phyloP scores from a whole-genome alignment of 2,329 filamentous ascomycete genomes.

The Pyrenophora tritici-repentis region DNA sequence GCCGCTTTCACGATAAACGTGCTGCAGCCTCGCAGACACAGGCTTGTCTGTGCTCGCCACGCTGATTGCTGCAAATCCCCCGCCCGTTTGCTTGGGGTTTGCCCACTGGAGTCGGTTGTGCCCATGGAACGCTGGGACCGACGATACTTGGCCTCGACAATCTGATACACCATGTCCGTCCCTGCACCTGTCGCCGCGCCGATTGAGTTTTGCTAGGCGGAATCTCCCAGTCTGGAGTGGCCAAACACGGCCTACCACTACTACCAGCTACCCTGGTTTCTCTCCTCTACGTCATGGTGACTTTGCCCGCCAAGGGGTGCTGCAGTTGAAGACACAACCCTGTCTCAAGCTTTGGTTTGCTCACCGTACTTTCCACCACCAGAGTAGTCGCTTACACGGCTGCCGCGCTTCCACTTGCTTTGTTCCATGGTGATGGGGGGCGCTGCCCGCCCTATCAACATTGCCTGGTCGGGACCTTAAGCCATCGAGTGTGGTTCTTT shows the following conservation, averaged over 20 bases:
- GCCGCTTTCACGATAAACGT: slow-evolving; percentile 15
- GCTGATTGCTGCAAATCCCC: slow-evolving; percentile 10
- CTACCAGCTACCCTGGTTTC: slow-evolving; percentile 12
- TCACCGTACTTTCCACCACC: slow-evolving; percentile 25
- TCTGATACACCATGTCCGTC: not conserved
- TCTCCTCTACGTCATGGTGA: slow-evolving; percentile 21
- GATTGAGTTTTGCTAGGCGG: slow-evolving; percentile 11
- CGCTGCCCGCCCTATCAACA: not conserved
- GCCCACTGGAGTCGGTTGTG: not conserved
- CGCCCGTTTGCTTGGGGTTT: slow-evolving; percentile 15
- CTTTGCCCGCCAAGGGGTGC: slow-evolving; percentile 15
- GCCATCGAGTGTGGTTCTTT: slow-evolving; percentile 4
- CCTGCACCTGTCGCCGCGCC: slow-evolving; percentile 8
- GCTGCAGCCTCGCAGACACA: slow-evolving; percentile 20
- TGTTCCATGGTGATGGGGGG: slow-evolving; percentile 1
- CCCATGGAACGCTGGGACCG: not conserved
- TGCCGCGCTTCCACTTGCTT: slow-evolving; percentile 9
- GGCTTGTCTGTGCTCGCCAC: not conserved
- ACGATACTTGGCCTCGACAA: not conserved
- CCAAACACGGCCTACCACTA: not conserved
- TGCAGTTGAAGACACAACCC: slow-evolving; percentile 18
- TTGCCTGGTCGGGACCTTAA: not conserved
- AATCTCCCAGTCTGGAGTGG: slow-evolving; percentile 4
- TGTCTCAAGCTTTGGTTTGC: slow-evolving; percentile 11
- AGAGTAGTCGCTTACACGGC: slow-evolving; percentile 1